Evolutionary conservation across 495 filamentous ascomycete genomes (phyloP).

Genomic region (Penicillium egyptiacum): DNA sequence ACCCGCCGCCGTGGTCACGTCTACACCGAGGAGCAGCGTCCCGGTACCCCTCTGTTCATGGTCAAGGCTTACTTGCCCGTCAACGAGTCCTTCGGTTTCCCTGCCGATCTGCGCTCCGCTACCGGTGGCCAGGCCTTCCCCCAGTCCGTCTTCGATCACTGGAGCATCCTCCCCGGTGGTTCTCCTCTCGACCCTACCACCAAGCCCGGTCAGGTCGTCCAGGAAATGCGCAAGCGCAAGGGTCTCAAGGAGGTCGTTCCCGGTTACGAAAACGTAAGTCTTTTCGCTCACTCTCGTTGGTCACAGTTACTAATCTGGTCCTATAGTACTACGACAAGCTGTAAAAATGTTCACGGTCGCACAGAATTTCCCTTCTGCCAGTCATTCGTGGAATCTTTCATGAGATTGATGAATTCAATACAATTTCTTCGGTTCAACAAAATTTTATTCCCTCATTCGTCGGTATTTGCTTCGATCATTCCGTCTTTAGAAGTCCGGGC

Average conservation of each 20-base stretch:
- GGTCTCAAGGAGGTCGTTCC: slow-evolving; percentile 96
- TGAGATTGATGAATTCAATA: slow-evolving; percentile 55
- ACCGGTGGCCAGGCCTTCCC: slow-evolving; percentile 99
- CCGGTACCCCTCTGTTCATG: slow-evolving; percentile 98
- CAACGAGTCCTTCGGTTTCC: slow-evolving; percentile 99
- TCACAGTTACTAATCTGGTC: slow-evolving; percentile 51
- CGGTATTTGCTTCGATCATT: slow-evolving; percentile 19
- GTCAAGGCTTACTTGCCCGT: slow-evolving; percentile 99
- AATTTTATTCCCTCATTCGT: slow-evolving; percentile 25
- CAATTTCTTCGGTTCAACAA: slow-evolving; percentile 46
- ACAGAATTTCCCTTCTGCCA: slow-evolving; percentile 36
- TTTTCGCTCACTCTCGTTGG: neutral
- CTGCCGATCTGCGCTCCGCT: slow-evolving; percentile 87
- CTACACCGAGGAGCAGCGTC: slow-evolving; percentile 96
- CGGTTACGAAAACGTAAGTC: slow-evolving; percentile 88
- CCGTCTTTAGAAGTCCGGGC: slow-evolving; percentile 22
- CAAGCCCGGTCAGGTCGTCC: slow-evolving; percentile 82
- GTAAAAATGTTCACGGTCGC: slow-evolving; percentile 57
- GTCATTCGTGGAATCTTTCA: slow-evolving; percentile 45
- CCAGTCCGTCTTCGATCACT: slow-evolving; percentile 98
- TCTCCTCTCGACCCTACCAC: slow-evolving; percentile 82
- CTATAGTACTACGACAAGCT: slow-evolving; percentile 98
- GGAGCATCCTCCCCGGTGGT: slow-evolving; percentile 91
- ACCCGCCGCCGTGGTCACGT: slow-evolving; percentile 98
- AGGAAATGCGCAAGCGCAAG: slow-evolving; percentile 96